Conservation (phyloP, 2,329 filamentous ascomycete genomes). For the Epichloe coenophiala region DNA sequence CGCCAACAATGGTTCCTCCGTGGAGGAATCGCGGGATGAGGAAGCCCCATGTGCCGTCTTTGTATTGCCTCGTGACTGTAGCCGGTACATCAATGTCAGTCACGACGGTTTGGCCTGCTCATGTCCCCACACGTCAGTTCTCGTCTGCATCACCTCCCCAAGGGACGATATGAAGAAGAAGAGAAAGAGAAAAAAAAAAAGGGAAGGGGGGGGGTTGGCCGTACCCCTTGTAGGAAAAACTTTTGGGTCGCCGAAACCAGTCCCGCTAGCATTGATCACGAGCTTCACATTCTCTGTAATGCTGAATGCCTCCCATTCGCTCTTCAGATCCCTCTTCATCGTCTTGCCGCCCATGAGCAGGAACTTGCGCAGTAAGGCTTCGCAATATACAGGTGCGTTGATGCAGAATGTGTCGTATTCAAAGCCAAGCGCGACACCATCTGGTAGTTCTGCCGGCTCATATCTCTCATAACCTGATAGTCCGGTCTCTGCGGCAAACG, state of each 20-base stretch:
- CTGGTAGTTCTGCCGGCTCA: conserved; percentile 23
- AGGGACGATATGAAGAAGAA: background rate
- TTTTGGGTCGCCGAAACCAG: conserved; percentile 19
- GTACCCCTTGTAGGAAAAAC: conserved; percentile 22
- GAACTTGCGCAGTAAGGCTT: conserved; percentile 18
- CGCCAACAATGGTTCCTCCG: conserved; percentile 51
- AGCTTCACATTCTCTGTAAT: conserved; percentile 11
- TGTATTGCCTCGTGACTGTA: conserved; percentile 45
- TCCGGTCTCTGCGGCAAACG: conserved; percentile 16
- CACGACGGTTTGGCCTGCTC: conserved; percentile 20
- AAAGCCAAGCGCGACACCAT: conserved; percentile 30
- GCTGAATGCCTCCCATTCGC: conserved; percentile 19
- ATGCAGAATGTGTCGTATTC: conserved; percentile 42
- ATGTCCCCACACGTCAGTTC: conserved; percentile 1
- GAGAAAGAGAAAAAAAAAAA: fast-evolving
- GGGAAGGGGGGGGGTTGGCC: background rate
- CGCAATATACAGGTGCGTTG: conserved; percentile 40
- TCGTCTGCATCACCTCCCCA: no score
- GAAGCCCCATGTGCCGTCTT: conserved; percentile 49
- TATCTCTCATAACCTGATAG: conserved; percentile 17
- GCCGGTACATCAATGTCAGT: conserved; percentile 23
- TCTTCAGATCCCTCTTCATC: conserved; percentile 13
- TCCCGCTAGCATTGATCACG: conserved; percentile 21
- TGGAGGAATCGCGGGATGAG: conserved; percentile 45
- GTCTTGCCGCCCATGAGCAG: conserved; percentile 18